Evolutionary conservation across 495 filamentous ascomycete species (phyloP).

Genomic region (Talaromyces thailandensis): DNA sequence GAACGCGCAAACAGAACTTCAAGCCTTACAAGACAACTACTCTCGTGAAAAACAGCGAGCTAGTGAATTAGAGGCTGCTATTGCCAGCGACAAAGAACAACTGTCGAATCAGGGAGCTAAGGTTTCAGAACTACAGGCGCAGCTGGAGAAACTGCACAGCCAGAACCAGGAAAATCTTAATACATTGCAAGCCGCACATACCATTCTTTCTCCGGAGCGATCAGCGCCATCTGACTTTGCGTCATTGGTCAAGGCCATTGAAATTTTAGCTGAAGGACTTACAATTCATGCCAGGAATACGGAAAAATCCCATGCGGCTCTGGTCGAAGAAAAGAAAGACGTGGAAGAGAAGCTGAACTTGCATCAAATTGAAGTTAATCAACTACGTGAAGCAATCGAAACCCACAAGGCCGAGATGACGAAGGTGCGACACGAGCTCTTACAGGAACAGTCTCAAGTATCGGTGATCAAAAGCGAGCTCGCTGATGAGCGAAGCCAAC

Average conservation of each 20-base stretch:
- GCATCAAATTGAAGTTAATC: slow-evolving; percentile 27
- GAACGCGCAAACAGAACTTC: slow-evolving; percentile 45
- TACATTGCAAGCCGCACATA: slow-evolving; percentile 53
- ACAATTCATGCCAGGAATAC: slow-evolving; percentile 34
- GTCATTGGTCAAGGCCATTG: slow-evolving; percentile 53
- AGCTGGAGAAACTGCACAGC: slow-evolving; percentile 34
- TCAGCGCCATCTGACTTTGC: slow-evolving; percentile 46
- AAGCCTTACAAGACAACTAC: slow-evolving; percentile 48
- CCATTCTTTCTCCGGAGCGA: slow-evolving; percentile 49
- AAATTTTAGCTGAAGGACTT: slow-evolving; percentile 50
- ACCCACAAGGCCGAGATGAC: slow-evolving; percentile 27
- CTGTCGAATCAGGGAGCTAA: slow-evolving; percentile 33
- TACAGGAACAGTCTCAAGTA: slow-evolving; percentile 49
- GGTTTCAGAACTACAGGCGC: slow-evolving; percentile 40
- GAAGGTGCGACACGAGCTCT: slow-evolving; percentile 30
- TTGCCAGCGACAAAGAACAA: slow-evolving; percentile 44
- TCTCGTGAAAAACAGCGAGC: slow-evolving; percentile 43
- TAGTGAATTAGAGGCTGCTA: slow-evolving; percentile 42
- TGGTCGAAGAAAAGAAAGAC: slow-evolving; percentile 31
- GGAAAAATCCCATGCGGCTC: slow-evolving; percentile 28
- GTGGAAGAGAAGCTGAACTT: slow-evolving; percentile 42
- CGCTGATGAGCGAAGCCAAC: slow-evolving; percentile 53
- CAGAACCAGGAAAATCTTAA: slow-evolving; percentile 42
- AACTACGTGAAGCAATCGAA: slow-evolving; percentile 37
- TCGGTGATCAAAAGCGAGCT: slow-evolving; percentile 54